These are phyloP conservation scores for Rhizopus microsporus DNA, from an alignment of 371 early-diverging fungal genomes.

Conservation along the genomic window DNA sequence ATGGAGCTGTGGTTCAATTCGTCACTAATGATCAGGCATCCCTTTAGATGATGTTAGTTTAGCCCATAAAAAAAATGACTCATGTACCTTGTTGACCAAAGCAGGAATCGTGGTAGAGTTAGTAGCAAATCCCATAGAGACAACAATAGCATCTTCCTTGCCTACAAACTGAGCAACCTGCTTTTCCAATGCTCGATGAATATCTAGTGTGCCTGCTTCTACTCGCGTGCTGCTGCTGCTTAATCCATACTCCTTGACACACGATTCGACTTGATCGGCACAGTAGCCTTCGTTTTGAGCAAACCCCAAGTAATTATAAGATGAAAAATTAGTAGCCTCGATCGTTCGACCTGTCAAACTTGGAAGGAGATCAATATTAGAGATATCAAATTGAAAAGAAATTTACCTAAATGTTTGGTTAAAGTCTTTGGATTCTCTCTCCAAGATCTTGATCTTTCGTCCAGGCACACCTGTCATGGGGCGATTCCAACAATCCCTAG, in stretches of 20 bases:
- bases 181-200: slow-evolving; percentile 85
- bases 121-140: slow-evolving; percentile 84
- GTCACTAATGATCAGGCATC: slow-evolving; percentile 95
- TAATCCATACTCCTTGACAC: slow-evolving; percentile 67
- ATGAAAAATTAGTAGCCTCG: slow-evolving; percentile 92
- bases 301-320: slow-evolving; percentile 99
- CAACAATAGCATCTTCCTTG: slow-evolving; percentile 46
- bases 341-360: slow-evolving; percentile 79
- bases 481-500: slow-evolving; percentile 67
- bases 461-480: slow-evolving; percentile 32
- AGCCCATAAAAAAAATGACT: slow-evolving; percentile 2
- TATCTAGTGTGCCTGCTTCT: slow-evolving; percentile 72
- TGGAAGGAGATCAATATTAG: background rate
- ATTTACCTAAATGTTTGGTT: slow-evolving; percentile 24
- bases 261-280: slow-evolving; percentile 87
- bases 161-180: slow-evolving; percentile 89
- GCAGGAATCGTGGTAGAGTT: slow-evolving; percentile 98
- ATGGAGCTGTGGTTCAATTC: slow-evolving; percentile 98
- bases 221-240: slow-evolving; percentile 67
- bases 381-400: background rate
- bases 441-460: slow-evolving; percentile 27
- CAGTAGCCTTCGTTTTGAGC: slow-evolving; percentile 91
- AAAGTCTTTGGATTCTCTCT: slow-evolving; percentile 30
- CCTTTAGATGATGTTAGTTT: slow-evolving; percentile 26
- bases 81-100: slow-evolving; percentile 73